Evolutionary conservation across 371 early-diverging fungal species (phyloP).

Genomic region (Conidiobolus incongruus): DNA sequence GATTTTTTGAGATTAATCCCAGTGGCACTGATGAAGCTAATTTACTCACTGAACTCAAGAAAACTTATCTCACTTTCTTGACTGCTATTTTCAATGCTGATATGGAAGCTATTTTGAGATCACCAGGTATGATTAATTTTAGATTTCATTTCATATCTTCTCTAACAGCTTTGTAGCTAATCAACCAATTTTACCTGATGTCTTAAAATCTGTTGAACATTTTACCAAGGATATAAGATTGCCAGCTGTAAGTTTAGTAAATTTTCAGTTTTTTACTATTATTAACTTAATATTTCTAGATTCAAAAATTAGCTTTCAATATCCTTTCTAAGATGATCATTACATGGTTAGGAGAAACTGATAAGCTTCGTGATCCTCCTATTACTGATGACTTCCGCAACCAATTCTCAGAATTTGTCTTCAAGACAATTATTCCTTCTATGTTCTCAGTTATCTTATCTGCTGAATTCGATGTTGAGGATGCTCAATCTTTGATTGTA

Average conservation of each 20-base stretch:
- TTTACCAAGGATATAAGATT: slow-evolving; percentile 14
- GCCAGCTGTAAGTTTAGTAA: no score
- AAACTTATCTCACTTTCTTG: slow-evolving; percentile 62
- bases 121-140: slow-evolving; percentile 23
- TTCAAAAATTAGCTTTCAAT: slow-evolving; percentile 65
- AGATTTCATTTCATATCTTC: neutral
- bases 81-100: slow-evolving; percentile 59
- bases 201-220: slow-evolving; percentile 54
- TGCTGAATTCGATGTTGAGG: slow-evolving; percentile 42
- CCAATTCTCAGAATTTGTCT: slow-evolving; percentile 51
- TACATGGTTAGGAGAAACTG: slow-evolving; percentile 41
- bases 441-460: slow-evolving; percentile 68
- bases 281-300: slow-evolving; percentile 20
- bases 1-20: slow-evolving; percentile 54
- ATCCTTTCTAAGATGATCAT: slow-evolving; percentile 53
- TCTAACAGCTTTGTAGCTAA: slow-evolving; percentile 21
- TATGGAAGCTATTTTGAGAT: slow-evolving; percentile 50
- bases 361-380: slow-evolving; percentile 7
- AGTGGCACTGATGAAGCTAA: slow-evolving; percentile 78
- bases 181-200: slow-evolving; percentile 36
- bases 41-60: slow-evolving; percentile 46
- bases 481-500: slow-evolving; percentile 58
- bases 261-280: neutral
- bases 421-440: slow-evolving; percentile 45
- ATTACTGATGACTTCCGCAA: slow-evolving; percentile 10